Base-by-base conservation (phyloP, 2,329 filamentous ascomycete genomes). In the Pseudogymnoascus sp. region DNA sequence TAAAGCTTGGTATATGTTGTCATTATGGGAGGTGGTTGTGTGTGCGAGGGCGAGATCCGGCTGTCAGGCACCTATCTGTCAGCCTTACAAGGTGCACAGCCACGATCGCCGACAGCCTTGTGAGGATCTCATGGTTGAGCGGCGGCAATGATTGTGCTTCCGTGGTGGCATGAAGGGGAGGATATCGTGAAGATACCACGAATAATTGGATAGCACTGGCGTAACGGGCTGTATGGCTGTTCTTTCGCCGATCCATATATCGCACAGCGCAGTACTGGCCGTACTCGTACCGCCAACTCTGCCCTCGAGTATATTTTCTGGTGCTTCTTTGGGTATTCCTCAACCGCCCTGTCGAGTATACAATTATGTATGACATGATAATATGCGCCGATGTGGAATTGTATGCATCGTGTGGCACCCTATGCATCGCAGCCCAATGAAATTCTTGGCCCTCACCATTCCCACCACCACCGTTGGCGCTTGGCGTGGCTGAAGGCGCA, bases 401-500 rank as follows among this genome's bases (percentile, higher is more conserved):
- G 11, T 48, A 25, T 48, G 43, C 43, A 6, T 25, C 43, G 19
- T 48, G 43, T 14, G 13, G 43, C 43, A 48, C 43, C n/a, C 6
- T 23, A 48, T 48, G 43, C 21, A 48, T 48, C 43, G 13, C 43
- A 48, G 43, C 43, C 43, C 21, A 48, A 48, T 48, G 45, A 51
- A n/a, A n/a, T n/a, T 4, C 23, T 51, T 25, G 45, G 21, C 45
- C 45, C 21, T 51, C 6, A n/a, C 7, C 45, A 51, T n/a, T n/a
- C 23, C 45, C 21, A 28, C 21, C 45, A 51, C 45, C 13, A 28
- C 45, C 6, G 45, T 51, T 51, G 45, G 23, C 45, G 21, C 45
- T 51, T 51, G 45, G 21, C 45, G 45, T 51, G 45, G 45, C 45
- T 51, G 45, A 51, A 51, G 45, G 45, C 45, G 45, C 45, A 51